These are phyloP conservation scores for Magnaporthiopsis rhizophila DNA, from an alignment of 2,329 filamentous ascomycete genomes.

Conservation along the genomic window DNA sequence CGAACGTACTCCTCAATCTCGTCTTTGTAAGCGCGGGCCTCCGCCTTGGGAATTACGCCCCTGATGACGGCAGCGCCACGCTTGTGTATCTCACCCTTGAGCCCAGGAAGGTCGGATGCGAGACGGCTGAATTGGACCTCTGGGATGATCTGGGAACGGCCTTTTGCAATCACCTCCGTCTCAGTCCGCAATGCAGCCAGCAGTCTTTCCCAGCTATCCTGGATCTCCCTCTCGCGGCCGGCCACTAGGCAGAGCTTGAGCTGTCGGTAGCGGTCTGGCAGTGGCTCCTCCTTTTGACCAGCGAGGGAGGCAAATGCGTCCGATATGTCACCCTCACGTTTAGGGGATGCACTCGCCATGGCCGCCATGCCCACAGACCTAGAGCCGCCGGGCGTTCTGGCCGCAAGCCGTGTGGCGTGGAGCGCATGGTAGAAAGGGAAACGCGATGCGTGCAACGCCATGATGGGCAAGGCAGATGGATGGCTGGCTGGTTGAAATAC, in stretches of 20 bases:
- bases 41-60: conserved; percentile 53
- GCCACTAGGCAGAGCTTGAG: conserved; percentile 45
- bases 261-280: conserved; percentile 47
- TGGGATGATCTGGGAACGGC: conserved; percentile 43
- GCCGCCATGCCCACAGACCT: conserved; percentile 13
- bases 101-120: conserved; percentile 25
- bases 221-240: conserved; percentile 39
- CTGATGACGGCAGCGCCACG: conserved; percentile 57
- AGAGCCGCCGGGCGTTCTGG: background rate
- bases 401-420: background rate
- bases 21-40: conserved; percentile 58
- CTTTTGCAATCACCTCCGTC: conserved; percentile 31
- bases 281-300: conserved; percentile 31
- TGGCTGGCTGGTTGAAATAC: no score
- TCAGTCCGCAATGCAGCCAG: conserved; percentile 15
- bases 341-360: conserved; percentile 18
- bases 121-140: conserved; percentile 40
- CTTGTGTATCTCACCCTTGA: conserved; percentile 45
- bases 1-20: conserved; percentile 57
- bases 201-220: conserved; percentile 21
- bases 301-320: conserved; percentile 54
- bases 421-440: background rate
- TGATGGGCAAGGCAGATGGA: background rate
- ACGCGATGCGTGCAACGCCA: background rate
- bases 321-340: conserved; percentile 54